Percentiles rank a stretch among this genome's conserved stretches.
Conservation (phyloP, 2,329 filamentous ascomycete species). For the Pyrenophora tritici-repentis region DNA sequence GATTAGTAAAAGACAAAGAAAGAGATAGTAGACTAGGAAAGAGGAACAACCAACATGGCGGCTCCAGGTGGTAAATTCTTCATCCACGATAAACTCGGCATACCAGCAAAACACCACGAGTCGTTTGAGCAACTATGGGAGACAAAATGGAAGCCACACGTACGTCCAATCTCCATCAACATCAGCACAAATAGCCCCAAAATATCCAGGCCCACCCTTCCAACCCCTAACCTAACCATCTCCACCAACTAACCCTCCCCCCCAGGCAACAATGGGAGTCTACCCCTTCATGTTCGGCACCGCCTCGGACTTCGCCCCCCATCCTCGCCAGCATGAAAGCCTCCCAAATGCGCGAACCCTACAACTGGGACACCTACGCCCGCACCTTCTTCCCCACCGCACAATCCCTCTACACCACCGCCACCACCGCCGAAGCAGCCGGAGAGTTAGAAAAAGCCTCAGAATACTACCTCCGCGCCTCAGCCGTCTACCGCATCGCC, state of each 20-base stretch:
- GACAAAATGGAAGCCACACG: constrained; percentile 74
- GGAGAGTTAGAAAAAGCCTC: constrained; percentile 61
- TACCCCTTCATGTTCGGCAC: constrained; percentile 77
- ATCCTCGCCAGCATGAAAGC: constrained; percentile 68
- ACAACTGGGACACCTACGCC: constrained; percentile 67
- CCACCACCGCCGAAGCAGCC: constrained; percentile 55
- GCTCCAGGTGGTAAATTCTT: constrained; percentile 51
- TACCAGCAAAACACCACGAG: constrained; percentile 53
- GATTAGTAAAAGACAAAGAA: not conserved
- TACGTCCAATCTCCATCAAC: constrained; percentile 43
- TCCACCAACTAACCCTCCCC: too few relatives aligned
- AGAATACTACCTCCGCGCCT: constrained; percentile 61
- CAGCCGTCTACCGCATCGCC: constrained; percentile 71
- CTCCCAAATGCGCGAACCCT: constrained; percentile 67
- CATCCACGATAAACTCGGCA: constrained; percentile 53
- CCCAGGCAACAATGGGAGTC: constrained; percentile 58
- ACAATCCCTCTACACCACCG: constrained; percentile 59
- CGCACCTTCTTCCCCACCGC: constrained; percentile 64
- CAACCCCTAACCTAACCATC: too few relatives aligned
- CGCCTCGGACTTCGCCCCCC: constrained; percentile 69
- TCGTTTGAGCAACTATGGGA: constrained; percentile 64
- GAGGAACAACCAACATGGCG: constrained; percentile 41
- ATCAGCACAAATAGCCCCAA: not conserved
- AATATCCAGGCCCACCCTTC: not conserved
- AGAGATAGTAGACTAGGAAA: not conserved